These are phyloP conservation scores for Tulasnella calospora DNA, from an alignment of 768 basidiomycete species.

Conservation along the genomic window DNA sequence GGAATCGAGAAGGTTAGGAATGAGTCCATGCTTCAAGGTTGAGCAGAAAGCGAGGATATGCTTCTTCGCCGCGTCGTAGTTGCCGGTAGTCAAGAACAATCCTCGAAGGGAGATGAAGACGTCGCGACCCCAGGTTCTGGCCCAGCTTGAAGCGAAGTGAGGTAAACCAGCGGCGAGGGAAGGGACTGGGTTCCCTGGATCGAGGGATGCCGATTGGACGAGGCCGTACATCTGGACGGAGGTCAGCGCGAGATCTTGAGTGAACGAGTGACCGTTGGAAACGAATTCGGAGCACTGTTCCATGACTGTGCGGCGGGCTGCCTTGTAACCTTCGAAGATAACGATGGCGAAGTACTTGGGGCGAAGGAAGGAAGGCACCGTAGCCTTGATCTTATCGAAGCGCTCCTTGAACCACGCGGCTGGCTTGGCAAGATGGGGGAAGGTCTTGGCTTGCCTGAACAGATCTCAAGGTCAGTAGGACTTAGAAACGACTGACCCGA, in stretches of 20 bases:
- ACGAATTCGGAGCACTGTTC: slow-evolving; percentile 89
- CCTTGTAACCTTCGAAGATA: slow-evolving; percentile 88
- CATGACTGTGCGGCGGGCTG: slow-evolving; percentile 71
- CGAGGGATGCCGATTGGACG: slow-evolving; percentile 85
- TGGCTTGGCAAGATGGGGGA: slow-evolving; percentile 66
- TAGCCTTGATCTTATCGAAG: slow-evolving; percentile 72
- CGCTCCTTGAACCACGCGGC: slow-evolving; percentile 82
- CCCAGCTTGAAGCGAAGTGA: slow-evolving; percentile 91
- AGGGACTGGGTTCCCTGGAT: slow-evolving; percentile 62
- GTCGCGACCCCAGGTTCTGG: slow-evolving; percentile 93
- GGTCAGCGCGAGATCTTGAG: slow-evolving; percentile 81
- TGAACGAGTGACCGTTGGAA: slow-evolving; percentile 77
- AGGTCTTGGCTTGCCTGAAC: slow-evolving; percentile 44
- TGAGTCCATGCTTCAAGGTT: slow-evolving; percentile 90
- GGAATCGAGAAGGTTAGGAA: slow-evolving; percentile 93
- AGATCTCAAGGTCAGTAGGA: neutral
- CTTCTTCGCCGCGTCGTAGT: slow-evolving; percentile 73
- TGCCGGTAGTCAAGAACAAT: slow-evolving; percentile 88
- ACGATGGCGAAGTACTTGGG: slow-evolving; percentile 96
- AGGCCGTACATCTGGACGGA: slow-evolving; percentile 86
- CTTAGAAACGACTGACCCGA: neutral
- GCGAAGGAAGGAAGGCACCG: slow-evolving; percentile 78
- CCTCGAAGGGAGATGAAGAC: slow-evolving; percentile 92
- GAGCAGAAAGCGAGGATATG: slow-evolving; percentile 93
- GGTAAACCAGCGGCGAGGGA: slow-evolving; percentile 92